Evolutionary conservation across 768 basidiomycete species (phyloP), one percentile per base, ranked within the genome.

Genomic region (Pisolithus orientalis): DNA sequence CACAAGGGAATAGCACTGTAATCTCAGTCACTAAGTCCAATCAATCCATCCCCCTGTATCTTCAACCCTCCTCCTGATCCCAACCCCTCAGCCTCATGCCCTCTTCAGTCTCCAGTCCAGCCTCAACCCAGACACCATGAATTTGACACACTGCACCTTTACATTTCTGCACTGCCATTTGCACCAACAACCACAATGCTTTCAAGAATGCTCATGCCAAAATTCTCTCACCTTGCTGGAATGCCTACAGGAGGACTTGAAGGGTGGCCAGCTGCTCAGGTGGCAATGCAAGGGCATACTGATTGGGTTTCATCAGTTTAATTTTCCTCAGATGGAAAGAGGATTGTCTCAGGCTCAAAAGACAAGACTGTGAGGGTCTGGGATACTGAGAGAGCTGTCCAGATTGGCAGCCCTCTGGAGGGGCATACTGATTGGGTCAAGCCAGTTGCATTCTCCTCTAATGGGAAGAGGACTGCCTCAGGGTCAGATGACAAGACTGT

Each of bases 121-220:
- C n/a, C n/a, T n/a, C n/a, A n/a, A n/a, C n/a, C n/a, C n/a, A n/a
- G n/a, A n/a, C n/a, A n/a, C n/a, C n/a, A n/a, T n/a, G n/a, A n/a
- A n/a, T n/a, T n/a, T n/a, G n/a, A n/a, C n/a, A n/a, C n/a, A n/a
- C 67, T 70, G 11, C 71, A 74, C 34, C 65, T 74, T 7, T 74
- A 74, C 51, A 9, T 74, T 6, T 74, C 73, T 31, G 72, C 68
- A n/a, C 53, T 74, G 32, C 63, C 71, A 6, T 70, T 70, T 38
- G 53, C 63, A 10, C 70, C 72, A 2, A 53, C 32, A 2, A 53
- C 56, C 28, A 67, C 65, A 28, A 34, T 45, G 9, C 55, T 74
- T 3, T 44, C 27, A 4, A n/a, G 25, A 25, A 2, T 21, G 13
- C 21, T 43, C 25, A 10, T 29, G 49, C 9, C 44, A 17, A 27